Percentiles rank a stretch among this genome's conserved stretches.
These are phyloP conservation scores for Pythium sukuiense DNA, from an alignment of 352 stramenopile genomes.

Conservation along the genomic window DNA sequence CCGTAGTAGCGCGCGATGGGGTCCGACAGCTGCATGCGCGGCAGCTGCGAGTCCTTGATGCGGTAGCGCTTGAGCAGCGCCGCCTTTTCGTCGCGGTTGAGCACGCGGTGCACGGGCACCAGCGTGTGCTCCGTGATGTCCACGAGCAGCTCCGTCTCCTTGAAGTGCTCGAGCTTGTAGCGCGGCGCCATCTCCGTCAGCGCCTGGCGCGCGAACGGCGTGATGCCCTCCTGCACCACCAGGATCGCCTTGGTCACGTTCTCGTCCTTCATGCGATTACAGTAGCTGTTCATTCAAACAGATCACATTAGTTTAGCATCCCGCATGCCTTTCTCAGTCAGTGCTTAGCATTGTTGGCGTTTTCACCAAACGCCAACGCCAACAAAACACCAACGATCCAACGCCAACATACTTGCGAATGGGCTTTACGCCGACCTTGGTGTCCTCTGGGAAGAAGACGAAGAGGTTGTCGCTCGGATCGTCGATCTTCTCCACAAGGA, in stretches of 20 bases:
- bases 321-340: neutral
- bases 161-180: constrained; percentile 97
- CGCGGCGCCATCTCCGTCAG: constrained; percentile 93
- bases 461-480: constrained; percentile 96
- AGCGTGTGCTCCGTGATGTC: constrained; percentile 99
- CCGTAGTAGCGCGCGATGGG: constrained; percentile 97
- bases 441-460: constrained; percentile 99
- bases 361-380: neutral
- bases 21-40: constrained; percentile 98
- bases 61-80: constrained; percentile 98
- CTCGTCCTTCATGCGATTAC: constrained; percentile 97
- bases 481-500: constrained; percentile 93
- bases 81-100: constrained; percentile 96
- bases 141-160: constrained; percentile 98
- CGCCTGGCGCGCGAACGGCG: constrained; percentile 96
- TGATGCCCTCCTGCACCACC: constrained; percentile 96
- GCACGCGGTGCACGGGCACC: constrained; percentile 97
- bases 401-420: constrained; percentile 69
- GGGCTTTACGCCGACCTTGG: constrained; percentile 98
- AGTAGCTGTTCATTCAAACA: constrained; percentile 41
- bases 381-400: constrained; percentile 55
- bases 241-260: constrained; percentile 98
- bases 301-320: neutral
- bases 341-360: neutral
- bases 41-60: constrained; percentile 98